phyloP scores from a whole-genome alignment of 345 rosid genomes.

The Euphorbia lathyris region DNA sequence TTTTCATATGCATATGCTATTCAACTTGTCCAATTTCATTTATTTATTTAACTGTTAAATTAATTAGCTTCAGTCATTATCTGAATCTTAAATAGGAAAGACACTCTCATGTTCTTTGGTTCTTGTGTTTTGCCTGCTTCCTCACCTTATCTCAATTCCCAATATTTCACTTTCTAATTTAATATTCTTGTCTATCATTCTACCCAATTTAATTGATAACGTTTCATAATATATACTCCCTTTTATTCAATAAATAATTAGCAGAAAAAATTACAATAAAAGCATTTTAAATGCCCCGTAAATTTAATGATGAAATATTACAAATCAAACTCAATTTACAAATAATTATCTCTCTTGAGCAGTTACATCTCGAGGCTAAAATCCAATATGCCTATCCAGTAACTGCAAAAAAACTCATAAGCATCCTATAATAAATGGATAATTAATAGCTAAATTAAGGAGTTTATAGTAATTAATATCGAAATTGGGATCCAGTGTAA shows the following conservation, averaged over 20 bases:
- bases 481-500: conserved; percentile 22
- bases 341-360: not conserved
- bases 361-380: not conserved
- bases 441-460: not conserved
- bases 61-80: conserved; percentile 1
- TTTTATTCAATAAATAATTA: not conserved
- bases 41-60: too few relatives aligned
- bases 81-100: not conserved
- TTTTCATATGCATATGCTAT: not conserved
- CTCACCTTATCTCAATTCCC: too few relatives aligned
- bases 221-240: too few relatives aligned
- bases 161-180: too few relatives aligned
- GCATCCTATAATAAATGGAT: not conserved
- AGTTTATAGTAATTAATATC: conserved; percentile 7
- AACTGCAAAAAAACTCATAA: conserved; percentile 23
- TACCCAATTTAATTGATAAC: too few relatives aligned
- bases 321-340: not conserved
- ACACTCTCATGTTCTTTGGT: conserved; percentile 1
- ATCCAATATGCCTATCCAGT: not conserved
- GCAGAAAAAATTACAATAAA: not conserved
- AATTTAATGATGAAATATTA: not conserved
- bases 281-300: not conserved
- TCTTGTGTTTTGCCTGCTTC: not conserved
- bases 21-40: too few relatives aligned
- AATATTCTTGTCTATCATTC: too few relatives aligned